Conservation (phyloP, 1,284 basidiomycete genomes). For the Retiboletus flavoniger region DNA sequence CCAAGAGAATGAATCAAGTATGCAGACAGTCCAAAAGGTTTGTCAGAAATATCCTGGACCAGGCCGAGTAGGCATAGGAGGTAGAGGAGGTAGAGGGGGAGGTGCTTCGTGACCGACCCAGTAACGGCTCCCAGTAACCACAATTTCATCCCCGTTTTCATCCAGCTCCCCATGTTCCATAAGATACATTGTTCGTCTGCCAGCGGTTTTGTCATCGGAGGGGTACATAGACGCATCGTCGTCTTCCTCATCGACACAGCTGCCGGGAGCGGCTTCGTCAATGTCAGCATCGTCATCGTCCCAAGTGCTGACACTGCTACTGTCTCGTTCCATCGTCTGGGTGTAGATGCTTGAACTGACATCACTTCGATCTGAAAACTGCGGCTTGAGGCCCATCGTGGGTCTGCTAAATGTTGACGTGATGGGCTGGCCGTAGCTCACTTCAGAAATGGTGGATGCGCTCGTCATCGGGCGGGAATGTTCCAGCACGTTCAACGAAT, state of each 20-base stretch:
- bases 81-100: conserved; percentile 24
- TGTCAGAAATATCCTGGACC: conserved; percentile 31
- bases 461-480: conserved; percentile 24
- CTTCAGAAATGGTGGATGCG: conserved; percentile 22
- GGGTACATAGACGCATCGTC: conserved; percentile 33
- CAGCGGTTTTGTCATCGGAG: conserved; percentile 35
- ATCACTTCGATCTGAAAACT: conserved; percentile 21
- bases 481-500: conserved; percentile 8
- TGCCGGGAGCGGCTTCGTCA: conserved; percentile 19
- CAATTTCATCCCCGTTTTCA: conserved; percentile 24
- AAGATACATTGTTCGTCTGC: conserved; percentile 37
- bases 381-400: conserved; percentile 10
- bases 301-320: conserved; percentile 15
- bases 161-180: conserved; percentile 30
- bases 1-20: conserved; percentile 7
- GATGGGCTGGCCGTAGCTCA: conserved; percentile 20
- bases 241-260: conserved; percentile 21
- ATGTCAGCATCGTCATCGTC: conserved; percentile 25
- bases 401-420: conserved; percentile 8
- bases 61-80: conserved; percentile 13
- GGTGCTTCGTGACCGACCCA: conserved; percentile 17
- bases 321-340: conserved; percentile 16
- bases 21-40: conserved; percentile 1
- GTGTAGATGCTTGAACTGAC: conserved; percentile 21
- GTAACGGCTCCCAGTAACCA: conserved; percentile 18